Base-by-base conservation (phyloP, 768 basidiomycete genomes). In the Serendipita vermifera region DNA sequence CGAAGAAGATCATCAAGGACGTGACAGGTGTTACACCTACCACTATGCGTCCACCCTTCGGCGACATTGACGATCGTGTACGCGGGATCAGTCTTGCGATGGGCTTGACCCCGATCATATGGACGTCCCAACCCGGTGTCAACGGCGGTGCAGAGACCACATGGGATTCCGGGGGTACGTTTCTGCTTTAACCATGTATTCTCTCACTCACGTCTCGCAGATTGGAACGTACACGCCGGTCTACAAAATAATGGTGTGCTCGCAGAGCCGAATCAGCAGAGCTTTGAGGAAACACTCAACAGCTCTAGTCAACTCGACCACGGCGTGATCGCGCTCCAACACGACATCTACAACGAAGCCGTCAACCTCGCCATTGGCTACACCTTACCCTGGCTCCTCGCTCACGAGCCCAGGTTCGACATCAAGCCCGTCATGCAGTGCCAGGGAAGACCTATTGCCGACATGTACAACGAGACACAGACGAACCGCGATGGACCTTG, bases 1-100 rank as follows among this genome's bases (percentile, higher is more conserved):
- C 90, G 55, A 84, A 84, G 56, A 81, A 87, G 68, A 81, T 82
- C 54, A 93, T 98, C 72, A 81, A 85, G 69, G 73, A 75, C 39
- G 62, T 70, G 77, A 85, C 20, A 57, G 85, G 85, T 61, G 82
- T 88, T 26, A 84, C 85, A 1, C 87, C 87, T 0, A 82, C 76
- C 54, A 69, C 66, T 24, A 67, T 71, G 85, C 80, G 87, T 57
- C 82, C 87, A 38, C 87, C 87, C 38, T 88, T 75, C 60, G 87
- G 87, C 63, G 87, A 90, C 64, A 85, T 89, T 27, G 82, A 98
- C 66, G 85, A 90, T 70, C 89, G 93, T 63, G 91, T 98, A 41
- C 86, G 94, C 59, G 85, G 84, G 36, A 90, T 98, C 66, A 72
- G 82, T 17, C 67, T 88, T 55, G 88, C 90, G 29, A 94, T 98